Percentiles rank a stretch among this genome's conserved stretches.
Evolutionary conservation across 495 filamentous ascomycete species (phyloP).

Genomic region (Aspergillus bertholletiae): DNA sequence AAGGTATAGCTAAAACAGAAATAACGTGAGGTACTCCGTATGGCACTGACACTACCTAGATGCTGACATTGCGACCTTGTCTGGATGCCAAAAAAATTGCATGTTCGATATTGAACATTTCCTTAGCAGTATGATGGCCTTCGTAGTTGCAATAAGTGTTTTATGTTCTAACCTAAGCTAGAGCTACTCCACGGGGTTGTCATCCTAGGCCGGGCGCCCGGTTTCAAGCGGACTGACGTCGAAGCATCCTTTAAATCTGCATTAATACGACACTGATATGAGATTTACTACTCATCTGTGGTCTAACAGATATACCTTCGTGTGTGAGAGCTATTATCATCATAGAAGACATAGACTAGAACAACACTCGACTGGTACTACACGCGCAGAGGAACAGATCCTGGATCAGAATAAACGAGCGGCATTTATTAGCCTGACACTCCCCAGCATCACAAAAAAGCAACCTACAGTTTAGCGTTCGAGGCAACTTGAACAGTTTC

Average conservation of each 20-base stretch:
- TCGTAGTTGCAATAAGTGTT: no score
- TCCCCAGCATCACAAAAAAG: no score
- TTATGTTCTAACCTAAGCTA: not conserved
- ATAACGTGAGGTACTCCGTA: not conserved
- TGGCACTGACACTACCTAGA: not conserved
- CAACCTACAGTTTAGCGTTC: no score
- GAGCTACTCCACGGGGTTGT: constrained; percentile 2
- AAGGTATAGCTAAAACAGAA: not conserved
- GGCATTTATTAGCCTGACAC: no score
- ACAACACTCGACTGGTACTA: no score
- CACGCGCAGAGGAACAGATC: no score
- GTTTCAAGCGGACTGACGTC: constrained; percentile 10
- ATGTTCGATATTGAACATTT: constrained; percentile 10
- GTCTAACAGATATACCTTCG: no score
- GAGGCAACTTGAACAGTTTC: not conserved
- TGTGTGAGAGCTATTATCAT: no score
- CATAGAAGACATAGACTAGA: no score
- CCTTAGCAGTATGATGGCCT: constrained; percentile 9
- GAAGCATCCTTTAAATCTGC: not conserved
- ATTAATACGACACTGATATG: not conserved
- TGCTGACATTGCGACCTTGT: not conserved
- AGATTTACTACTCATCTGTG: not conserved
- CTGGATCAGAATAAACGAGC: no score
- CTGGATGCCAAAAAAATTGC: not conserved
- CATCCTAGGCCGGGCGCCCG: constrained; percentile 14